A percentile compares a stretch with the other conserved stretches of the same genome.
Evolutionary conservation across 2,329 filamentous ascomycete species (phyloP).

Genomic region (Verticillium isaacii): DNA sequence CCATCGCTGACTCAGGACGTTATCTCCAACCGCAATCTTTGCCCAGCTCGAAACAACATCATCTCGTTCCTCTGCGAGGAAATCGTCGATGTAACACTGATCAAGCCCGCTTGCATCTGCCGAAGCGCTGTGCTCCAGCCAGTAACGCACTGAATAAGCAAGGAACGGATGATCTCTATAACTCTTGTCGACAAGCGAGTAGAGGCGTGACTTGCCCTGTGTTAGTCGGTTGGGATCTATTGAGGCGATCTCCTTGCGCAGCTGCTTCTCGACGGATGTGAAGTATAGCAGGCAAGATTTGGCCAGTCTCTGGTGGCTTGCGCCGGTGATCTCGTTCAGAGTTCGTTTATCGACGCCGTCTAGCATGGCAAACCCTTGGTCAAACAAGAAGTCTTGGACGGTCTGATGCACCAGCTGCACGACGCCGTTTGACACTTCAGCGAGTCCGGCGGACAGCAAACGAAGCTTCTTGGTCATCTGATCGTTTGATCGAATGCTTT

Average conservation of each 20-base stretch:
- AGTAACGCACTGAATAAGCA: not conserved
- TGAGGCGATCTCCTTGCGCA: not conserved
- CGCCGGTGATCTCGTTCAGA: not conserved
- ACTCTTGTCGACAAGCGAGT: not conserved
- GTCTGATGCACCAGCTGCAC: conserved; percentile 29
- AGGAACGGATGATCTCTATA: not conserved
- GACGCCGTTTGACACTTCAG: conserved; percentile 12
- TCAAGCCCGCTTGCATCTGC: not conserved
- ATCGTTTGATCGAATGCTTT: conserved; percentile 12
- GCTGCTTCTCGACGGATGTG: not conserved
- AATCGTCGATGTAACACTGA: not conserved
- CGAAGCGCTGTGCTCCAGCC: not conserved
- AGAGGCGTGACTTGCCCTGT: not conserved
- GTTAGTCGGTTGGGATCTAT: not conserved
- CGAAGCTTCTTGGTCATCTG: conserved; percentile 14
- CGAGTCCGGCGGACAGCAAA: conserved; percentile 22
- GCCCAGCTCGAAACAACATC: not conserved
- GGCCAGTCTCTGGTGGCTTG: not conserved
- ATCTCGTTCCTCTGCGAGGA: not conserved
- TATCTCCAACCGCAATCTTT: not conserved
- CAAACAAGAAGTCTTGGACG: conserved; percentile 25
- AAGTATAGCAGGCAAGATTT: conserved; percentile 1
- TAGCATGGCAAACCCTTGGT: conserved; percentile 13
- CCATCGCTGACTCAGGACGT: not conserved
- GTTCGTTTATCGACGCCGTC: not conserved